Evolutionary conservation across 345 rosid species (phyloP).

Genomic region (Populus deltoides): DNA sequence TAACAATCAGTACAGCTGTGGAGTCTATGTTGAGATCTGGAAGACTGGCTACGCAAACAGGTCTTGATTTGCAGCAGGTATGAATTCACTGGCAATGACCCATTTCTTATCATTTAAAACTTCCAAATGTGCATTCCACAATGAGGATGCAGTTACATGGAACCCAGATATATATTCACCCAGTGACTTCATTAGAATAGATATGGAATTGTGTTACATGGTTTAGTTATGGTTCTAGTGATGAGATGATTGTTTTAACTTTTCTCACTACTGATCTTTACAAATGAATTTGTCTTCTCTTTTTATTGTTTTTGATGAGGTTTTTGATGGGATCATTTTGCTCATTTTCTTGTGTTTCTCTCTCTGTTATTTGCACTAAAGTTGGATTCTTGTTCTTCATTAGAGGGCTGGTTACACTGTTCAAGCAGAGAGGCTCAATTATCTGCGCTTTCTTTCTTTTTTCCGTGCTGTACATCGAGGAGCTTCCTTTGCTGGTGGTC

Average conservation of each 20-base stretch:
- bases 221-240: not conserved
- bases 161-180: not conserved
- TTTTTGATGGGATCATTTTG: not conserved
- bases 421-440: slow-evolving; percentile 97
- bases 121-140: not conserved
- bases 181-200: not conserved
- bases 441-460: slow-evolving; percentile 81
- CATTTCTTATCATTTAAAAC: not conserved
- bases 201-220: not conserved
- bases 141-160: too few relatives aligned
- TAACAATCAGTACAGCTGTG: slow-evolving; percentile 51
- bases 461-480: slow-evolving; percentile 96
- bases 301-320: not conserved
- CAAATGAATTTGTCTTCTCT: not conserved
- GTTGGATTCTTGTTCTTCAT: not conserved
- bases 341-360: slow-evolving; percentile 1
- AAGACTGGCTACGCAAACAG: slow-evolving; percentile 62
- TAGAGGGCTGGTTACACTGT: slow-evolving; percentile 95
- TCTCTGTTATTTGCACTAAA: slow-evolving; percentile 10
- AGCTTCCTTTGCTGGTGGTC: slow-evolving; percentile 93
- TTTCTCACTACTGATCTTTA: not conserved
- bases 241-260: not conserved
- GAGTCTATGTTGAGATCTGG: slow-evolving; percentile 81
- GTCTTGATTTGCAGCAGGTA: slow-evolving; percentile 94
- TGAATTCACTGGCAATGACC: not conserved